Conservation (phyloP, 352 stramenopile genomes). For the Pythium plurisporium region DNA sequence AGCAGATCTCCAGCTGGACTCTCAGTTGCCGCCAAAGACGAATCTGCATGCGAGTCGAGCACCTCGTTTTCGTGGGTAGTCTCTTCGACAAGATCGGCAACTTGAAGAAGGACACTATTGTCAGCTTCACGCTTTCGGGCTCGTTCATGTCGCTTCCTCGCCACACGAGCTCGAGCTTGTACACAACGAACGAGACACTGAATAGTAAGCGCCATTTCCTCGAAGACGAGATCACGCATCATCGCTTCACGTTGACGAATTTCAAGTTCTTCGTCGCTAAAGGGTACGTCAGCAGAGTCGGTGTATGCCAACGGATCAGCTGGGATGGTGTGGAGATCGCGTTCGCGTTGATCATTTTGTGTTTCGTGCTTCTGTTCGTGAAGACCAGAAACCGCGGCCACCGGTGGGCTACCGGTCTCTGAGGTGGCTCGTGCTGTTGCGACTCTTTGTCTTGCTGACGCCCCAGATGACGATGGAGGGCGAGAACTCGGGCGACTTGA, state of each 20-base stretch:
- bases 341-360: not conserved
- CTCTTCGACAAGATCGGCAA: too few species aligned
- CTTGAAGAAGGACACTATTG: too few species aligned
- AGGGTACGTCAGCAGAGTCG: not conserved
- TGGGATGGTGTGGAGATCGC: not conserved
- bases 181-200: conserved; percentile 40
- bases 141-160: conserved; percentile 21
- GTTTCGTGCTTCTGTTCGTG: too few species aligned
- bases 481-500: not conserved
- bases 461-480: conserved; percentile 10
- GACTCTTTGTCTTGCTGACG: conserved; percentile 1
- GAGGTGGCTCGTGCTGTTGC: not conserved
- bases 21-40: too few species aligned
- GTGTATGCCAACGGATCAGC: not conserved
- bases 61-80: too few species aligned
- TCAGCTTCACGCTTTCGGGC: too few species aligned
- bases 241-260: conserved; percentile 1
- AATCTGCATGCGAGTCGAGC: too few species aligned
- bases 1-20: too few species aligned
- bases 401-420: too few species aligned
- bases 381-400: too few species aligned
- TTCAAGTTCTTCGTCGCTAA: conserved; percentile 5
- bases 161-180: conserved; percentile 26
- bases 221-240: conserved; percentile 4
- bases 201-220: conserved; percentile 29